Percentiles rank a stretch among this genome's conserved stretches.
Conservation (phyloP, 805 yeast genomes). For the Citeromyces matritensis region DNA sequence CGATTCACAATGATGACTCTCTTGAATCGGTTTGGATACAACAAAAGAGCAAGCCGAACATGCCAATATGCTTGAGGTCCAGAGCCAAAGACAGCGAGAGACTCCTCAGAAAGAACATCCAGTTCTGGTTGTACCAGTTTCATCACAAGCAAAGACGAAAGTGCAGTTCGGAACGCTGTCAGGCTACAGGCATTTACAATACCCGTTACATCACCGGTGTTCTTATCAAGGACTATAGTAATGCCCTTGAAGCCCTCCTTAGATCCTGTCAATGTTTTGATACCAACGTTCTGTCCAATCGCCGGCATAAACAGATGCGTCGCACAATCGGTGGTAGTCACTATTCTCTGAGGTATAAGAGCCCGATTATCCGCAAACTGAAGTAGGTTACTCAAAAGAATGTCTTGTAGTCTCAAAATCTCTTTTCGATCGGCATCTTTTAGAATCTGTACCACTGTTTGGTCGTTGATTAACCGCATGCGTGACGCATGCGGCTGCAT, state of each 20-base stretch:
- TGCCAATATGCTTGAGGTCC: slow-evolving; percentile 62
- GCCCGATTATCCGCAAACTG: slow-evolving; percentile 26
- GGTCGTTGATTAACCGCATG: slow-evolving; percentile 20
- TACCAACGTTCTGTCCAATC: slow-evolving; percentile 37
- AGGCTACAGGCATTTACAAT: slow-evolving; percentile 40
- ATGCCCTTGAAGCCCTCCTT: slow-evolving; percentile 45
- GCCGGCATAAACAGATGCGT: slow-evolving; percentile 56
- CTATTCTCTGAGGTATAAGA: slow-evolving; percentile 40
- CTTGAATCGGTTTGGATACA: slow-evolving; percentile 20
- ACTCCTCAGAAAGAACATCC: slow-evolving; percentile 6
- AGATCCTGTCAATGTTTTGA: slow-evolving; percentile 47
- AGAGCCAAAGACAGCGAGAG: slow-evolving; percentile 33
- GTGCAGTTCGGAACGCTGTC: slow-evolving; percentile 57
- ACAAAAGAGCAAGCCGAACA: slow-evolving; percentile 21
- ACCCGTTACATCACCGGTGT: slow-evolving; percentile 34
- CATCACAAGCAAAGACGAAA: slow-evolving; percentile 35
- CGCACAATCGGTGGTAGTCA: slow-evolving; percentile 21
- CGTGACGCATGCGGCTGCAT: background rate
- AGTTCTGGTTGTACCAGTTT: slow-evolving; percentile 16
- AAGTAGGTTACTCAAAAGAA: slow-evolving; percentile 19
- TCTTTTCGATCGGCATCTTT: slow-evolving; percentile 10
- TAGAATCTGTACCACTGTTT: slow-evolving; percentile 14
- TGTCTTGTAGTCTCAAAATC: slow-evolving; percentile 18
- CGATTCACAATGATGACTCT: slow-evolving; percentile 32
- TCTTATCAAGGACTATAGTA: slow-evolving; percentile 31